Evolutionary conservation across 352 stramenopile species (phyloP).

Genomic region (Pythium diclinum): DNA sequence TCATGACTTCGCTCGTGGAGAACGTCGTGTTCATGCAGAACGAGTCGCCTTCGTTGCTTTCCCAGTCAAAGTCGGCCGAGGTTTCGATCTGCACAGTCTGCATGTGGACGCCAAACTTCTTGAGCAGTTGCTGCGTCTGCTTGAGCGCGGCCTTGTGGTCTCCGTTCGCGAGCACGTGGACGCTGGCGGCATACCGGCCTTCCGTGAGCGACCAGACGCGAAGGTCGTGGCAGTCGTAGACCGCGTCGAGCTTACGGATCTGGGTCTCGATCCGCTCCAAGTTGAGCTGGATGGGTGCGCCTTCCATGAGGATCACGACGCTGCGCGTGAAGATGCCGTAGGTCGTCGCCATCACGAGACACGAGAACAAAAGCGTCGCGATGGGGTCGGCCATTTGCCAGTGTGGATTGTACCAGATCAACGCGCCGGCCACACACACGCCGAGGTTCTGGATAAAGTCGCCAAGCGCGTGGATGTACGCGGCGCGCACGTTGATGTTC

Average conservation of each 20-base stretch:
- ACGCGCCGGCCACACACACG: slow-evolving; percentile 93
- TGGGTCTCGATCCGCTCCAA: slow-evolving; percentile 56
- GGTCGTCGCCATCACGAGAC: slow-evolving; percentile 93
- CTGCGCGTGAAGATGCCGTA: slow-evolving; percentile 90
- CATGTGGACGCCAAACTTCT: slow-evolving; percentile 48
- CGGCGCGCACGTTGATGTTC: slow-evolving; percentile 97
- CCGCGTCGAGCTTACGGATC: slow-evolving; percentile 56
- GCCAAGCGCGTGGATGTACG: slow-evolving; percentile 96
- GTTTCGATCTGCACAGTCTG: slow-evolving; percentile 75
- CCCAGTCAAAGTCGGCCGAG: slow-evolving; percentile 50
- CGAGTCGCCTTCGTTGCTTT: slow-evolving; percentile 39
- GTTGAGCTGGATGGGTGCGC: slow-evolving; percentile 71
- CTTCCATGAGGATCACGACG: slow-evolving; percentile 94
- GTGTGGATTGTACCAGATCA: slow-evolving; percentile 96
- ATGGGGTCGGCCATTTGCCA: slow-evolving; percentile 97
- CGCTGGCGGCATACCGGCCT: slow-evolving; percentile 82
- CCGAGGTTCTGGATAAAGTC: slow-evolving; percentile 96
- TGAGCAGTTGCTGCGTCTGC: slow-evolving; percentile 52
- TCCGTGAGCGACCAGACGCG: slow-evolving; percentile 96
- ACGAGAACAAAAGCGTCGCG: slow-evolving; percentile 95
- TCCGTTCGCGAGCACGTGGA: slow-evolving; percentile 86
- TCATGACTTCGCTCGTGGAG: slow-evolving; percentile 57
- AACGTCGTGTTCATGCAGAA: slow-evolving; percentile 38
- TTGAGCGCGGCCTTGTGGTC: slow-evolving; percentile 46
- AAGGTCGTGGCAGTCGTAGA: slow-evolving; percentile 97